Evolutionary conservation across 768 basidiomycete genomes (phyloP), one percentile per base, ranked within the genome.

Genomic region (Hirschioporus abietinus): DNA sequence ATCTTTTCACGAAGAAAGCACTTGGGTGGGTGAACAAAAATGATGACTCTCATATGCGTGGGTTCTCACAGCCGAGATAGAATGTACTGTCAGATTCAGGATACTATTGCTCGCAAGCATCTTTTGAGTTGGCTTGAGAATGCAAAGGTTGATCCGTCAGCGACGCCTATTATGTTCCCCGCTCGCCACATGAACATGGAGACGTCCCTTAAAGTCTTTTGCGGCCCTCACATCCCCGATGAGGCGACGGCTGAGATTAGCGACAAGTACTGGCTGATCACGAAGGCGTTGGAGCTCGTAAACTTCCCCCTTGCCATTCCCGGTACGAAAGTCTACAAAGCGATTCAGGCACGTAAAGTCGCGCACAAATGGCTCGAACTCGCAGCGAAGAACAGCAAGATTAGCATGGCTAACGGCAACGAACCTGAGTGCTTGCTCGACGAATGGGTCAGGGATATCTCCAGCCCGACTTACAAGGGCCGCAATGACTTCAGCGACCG

Each of bases 251-350:
- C 78, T 18, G 92, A 94, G 74, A 95, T 99, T 74, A 90, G 86
- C 74, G 89, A 92, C 70, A 95, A 94, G 74, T 99, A 99, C 80
- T 99, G 96, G 96, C 82, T 84, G 67, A 97, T 99, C 78, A 99
- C 97, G 7, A 81, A 87, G 71, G 93, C 97, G 1, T 89, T 99
- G 58, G 94, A 99, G 76, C 90, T 99, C 65, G 97, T 99, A 82
- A 99, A 99, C 82, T 99, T 99, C 82, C 97, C 97, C 18, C 79
- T 99, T 68, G 89, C 96, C 18, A 72, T 97, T 42, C 97, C 97
- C 23, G 97, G 97, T 30, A 99, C 97, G 52, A 99, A 99, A 75
- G 88, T 99, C 65, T 99, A 91, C 79, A 91, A 88, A 71, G 97
- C 96, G 1, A 89, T 95, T 70, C 89, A 95, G 76, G 91, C 94